Evolutionary conservation across 164 flowering plant species (phyloP).

Genomic region (Kingdonia uniflora): DNA sequence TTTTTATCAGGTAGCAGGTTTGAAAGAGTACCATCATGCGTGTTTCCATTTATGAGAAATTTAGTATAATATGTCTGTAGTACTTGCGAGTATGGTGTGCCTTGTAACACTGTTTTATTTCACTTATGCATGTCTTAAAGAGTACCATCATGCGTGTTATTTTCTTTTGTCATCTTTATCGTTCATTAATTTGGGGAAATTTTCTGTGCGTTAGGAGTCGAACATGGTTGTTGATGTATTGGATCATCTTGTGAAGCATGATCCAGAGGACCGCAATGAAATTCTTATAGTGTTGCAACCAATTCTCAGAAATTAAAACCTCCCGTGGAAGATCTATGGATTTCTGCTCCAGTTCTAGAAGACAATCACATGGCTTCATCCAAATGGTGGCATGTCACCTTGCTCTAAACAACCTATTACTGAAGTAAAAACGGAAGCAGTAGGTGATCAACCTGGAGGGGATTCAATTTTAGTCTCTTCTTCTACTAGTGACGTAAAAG

Average conservation of each 20-base stretch:
- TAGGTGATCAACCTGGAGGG: conserved; percentile 5
- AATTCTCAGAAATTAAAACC: conserved; percentile 18
- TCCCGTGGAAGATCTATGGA: conserved; percentile 11
- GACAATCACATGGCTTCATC: conserved; percentile 19
- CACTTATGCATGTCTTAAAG: no score
- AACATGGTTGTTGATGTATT: conserved; percentile 13
- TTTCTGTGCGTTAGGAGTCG: conserved; percentile 14
- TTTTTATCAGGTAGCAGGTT: no score
- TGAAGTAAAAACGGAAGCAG: conserved; percentile 23
- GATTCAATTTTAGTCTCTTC: conserved; percentile 13
- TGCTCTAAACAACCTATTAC: conserved; percentile 16
- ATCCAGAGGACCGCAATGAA: conserved; percentile 15
- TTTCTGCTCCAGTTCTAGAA: conserved; percentile 17
- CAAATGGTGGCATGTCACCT: conserved; percentile 10
- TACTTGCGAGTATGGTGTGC: no score
- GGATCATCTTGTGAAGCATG: conserved; percentile 9
- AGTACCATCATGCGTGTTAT: no score
- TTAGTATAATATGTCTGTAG: no score
- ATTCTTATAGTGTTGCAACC: conserved; percentile 16
- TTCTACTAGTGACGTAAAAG: conserved; percentile 24
- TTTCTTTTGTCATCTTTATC: background rate
- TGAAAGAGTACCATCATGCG: no score
- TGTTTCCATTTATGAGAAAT: no score
- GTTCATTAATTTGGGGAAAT: background rate
- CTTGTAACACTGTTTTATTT: no score